Evolutionary conservation across 495 filamentous ascomycete genomes (phyloP).

Genomic region (Penicillium cataractarum): DNA sequence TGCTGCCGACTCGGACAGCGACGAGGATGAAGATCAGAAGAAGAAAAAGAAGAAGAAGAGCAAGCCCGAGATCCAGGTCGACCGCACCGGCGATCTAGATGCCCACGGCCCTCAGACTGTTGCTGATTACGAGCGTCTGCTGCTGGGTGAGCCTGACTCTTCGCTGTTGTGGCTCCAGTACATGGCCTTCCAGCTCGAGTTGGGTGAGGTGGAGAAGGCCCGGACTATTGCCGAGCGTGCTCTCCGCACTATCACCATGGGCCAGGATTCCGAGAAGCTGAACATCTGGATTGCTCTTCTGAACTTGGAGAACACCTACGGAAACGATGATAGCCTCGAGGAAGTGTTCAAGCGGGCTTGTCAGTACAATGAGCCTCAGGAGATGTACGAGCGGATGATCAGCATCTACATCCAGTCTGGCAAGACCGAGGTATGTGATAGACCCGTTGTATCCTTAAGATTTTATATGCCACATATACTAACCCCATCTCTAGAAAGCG

Average conservation of each 20-base stretch:
- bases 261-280: constrained; percentile 84
- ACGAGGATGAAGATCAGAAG: constrained; percentile 53
- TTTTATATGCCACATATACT: constrained; percentile 26
- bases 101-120: constrained; percentile 87
- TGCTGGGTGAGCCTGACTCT: constrained; percentile 87
- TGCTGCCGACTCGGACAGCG: constrained; percentile 45
- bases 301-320: constrained; percentile 91
- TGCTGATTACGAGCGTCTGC: constrained; percentile 88
- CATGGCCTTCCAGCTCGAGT: constrained; percentile 94
- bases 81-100: constrained; percentile 86
- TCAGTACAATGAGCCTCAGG: constrained; percentile 88
- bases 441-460: background rate
- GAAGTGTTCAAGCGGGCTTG: constrained; percentile 91
- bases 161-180: constrained; percentile 91
- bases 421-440: constrained; percentile 63
- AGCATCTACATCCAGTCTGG: constrained; percentile 93
- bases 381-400: constrained; percentile 85
- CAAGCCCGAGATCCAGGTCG: constrained; percentile 80
- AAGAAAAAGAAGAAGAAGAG: constrained; percentile 80
- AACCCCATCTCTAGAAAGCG: constrained; percentile 67
- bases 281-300: constrained; percentile 94
- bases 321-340: constrained; percentile 80
- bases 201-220: constrained; percentile 83
- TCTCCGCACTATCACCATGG: constrained; percentile 82
- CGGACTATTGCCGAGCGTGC: constrained; percentile 88